These are phyloP conservation scores for Cylindricascospora bacillispora DNA, from an alignment of 1,139 yeast species.

Conservation along the genomic window DNA sequence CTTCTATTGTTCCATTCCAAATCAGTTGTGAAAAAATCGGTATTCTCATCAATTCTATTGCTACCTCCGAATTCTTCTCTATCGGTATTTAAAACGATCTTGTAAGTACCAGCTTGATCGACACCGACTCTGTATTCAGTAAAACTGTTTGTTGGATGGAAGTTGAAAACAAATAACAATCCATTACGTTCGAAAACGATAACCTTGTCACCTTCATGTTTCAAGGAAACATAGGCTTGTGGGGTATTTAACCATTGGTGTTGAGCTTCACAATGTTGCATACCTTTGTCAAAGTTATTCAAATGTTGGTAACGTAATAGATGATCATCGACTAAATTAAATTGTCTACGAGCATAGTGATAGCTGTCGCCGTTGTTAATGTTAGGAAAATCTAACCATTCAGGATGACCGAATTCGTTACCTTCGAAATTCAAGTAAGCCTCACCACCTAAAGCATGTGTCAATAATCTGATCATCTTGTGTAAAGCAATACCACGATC, in stretches of 20 bases:
- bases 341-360: conserved; percentile 91
- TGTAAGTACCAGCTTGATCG: conserved; percentile 64
- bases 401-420: conserved; percentile 97
- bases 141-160: conserved; percentile 74
- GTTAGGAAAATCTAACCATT: conserved; percentile 96
- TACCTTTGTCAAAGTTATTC: conserved; percentile 66
- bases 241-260: conserved; percentile 65
- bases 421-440: conserved; percentile 95
- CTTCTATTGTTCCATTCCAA: conserved; percentile 69
- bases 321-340: conserved; percentile 70
- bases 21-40: conserved; percentile 54
- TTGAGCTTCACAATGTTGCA: conserved; percentile 63
- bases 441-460: conserved; percentile 89
- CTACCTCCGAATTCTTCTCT: conserved; percentile 69
- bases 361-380: conserved; percentile 78
- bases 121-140: conserved; percentile 86
- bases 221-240: conserved; percentile 78
- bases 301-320: conserved; percentile 67
- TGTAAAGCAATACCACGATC: conserved; percentile 87
- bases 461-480: conserved; percentile 75
- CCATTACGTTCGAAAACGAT: conserved; percentile 84
- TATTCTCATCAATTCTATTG: conserved; percentile 48
- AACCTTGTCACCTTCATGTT: conserved; percentile 80
- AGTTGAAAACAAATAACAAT: conserved; percentile 71
- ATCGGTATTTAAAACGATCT: conserved; percentile 66